Evolutionary conservation across 345 rosid genomes (phyloP), one percentile per base, ranked within the genome.

Genomic region (Hirschfeldia incana): DNA sequence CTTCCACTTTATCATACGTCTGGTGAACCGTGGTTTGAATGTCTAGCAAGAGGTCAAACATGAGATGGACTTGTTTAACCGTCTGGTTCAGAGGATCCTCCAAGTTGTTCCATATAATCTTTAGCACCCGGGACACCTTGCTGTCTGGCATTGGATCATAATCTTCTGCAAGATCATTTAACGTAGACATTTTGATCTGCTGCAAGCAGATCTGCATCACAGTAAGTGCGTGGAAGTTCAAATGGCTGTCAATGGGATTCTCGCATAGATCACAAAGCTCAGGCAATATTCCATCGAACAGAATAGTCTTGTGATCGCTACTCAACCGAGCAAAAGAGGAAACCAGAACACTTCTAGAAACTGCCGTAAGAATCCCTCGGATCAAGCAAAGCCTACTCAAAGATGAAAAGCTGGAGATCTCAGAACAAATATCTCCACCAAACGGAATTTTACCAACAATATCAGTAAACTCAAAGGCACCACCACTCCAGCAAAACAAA

Each of bases 1-100:
- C 85, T 79, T 78, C 86, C 74, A 78, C 88, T 80, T 81, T 79
- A 83, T 85, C 86, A 78, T 84, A 87, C 33, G 76, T 80, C 57
- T 49, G 57, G 57, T 76, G 81, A 73, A 83, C 76, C 74, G 36
- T 80, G 70, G 95, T 89, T 46, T 88, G 97, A 78, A 92, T 91
- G 69, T 94, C 98, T 79, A 92, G 69, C 74, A 90, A 85, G 58
- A 94, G 88, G 86, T 94, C 97, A 82, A 92, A 92, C 81, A 88
- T 83, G 73, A 89, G 91, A 86, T 94, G 97, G 49, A 89, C 97
- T 82, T 94, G 98, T 81, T 90, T 94, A 76, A 94, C 98, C 12
- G 98, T 92, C 82, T 94, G 98, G 83, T 93, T 92, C 67, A 92
- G 82, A 70, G 98, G 95, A 79, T 94, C 98, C 84, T 91, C 98